Conservation (phyloP, 768 basidiomycete genomes). For the Boletus vinaceobasis region DNA sequence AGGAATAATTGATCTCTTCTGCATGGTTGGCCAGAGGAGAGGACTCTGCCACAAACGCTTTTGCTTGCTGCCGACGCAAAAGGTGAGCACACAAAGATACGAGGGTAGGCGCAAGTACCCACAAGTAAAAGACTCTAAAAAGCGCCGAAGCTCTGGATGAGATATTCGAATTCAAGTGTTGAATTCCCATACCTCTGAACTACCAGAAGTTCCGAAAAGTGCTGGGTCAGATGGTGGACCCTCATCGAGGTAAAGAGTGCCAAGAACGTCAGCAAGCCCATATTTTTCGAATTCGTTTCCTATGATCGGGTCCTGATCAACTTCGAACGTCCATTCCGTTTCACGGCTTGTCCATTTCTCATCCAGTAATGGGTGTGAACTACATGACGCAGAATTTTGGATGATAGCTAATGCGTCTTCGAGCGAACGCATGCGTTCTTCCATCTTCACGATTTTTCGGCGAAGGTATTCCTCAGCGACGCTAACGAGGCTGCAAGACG, state of each 20-base stretch:
- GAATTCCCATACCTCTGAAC: conserved; percentile 42
- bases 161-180: not conserved
- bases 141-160: not conserved
- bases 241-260: conserved; percentile 44
- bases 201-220: conserved; percentile 47
- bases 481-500: conserved; percentile 41
- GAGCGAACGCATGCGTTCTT: conserved; percentile 49
- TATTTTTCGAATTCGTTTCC: conserved; percentile 11
- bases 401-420: conserved; percentile 54
- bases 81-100: not conserved
- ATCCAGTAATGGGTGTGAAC: conserved; percentile 43
- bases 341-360: conserved; percentile 18
- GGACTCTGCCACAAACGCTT: conserved; percentile 2
- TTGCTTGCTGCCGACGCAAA: conserved; percentile 10
- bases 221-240: conserved; percentile 12
- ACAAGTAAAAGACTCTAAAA: conserved; percentile 43
- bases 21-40: conserved; percentile 11
- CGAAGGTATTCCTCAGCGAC: conserved; percentile 52
- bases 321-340: conserved; percentile 29
- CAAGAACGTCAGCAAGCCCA: conserved; percentile 35
- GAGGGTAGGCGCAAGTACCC: conserved; percentile 12
- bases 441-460: conserved; percentile 43
- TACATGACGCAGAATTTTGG: conserved; percentile 37
- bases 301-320: not conserved
- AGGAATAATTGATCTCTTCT: conserved; percentile 41